These are phyloP conservation scores for Hymenochaete sp. DNA, from an alignment of 1,284 basidiomycete species.

Conservation along the genomic window DNA sequence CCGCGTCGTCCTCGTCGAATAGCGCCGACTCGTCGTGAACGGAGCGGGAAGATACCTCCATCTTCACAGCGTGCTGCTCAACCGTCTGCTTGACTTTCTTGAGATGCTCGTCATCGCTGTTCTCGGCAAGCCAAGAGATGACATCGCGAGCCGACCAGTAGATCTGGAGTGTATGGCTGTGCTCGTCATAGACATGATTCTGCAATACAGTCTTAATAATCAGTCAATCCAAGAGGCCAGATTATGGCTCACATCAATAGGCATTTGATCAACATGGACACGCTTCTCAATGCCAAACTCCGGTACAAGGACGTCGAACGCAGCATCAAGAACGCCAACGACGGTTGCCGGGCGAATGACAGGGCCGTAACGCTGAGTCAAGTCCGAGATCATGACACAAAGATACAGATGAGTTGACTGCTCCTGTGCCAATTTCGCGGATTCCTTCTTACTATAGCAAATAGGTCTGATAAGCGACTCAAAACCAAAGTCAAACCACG, in stretches of 20 bases:
- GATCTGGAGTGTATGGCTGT: conserved; percentile 80
- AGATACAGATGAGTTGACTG: conserved; percentile 94
- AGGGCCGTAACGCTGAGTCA: conserved; percentile 91
- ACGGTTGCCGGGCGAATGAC: conserved; percentile 91
- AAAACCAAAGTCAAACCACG: conserved; percentile 23
- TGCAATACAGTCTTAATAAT: conserved; percentile 27
- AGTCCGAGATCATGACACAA: conserved; percentile 86
- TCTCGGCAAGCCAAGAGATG: conserved; percentile 88
- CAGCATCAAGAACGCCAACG: conserved; percentile 88
- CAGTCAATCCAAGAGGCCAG: not conserved
- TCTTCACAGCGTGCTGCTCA: conserved; percentile 76
- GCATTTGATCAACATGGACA: conserved; percentile 98
- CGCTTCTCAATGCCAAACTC: conserved; percentile 98
- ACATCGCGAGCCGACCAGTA: conserved; percentile 91
- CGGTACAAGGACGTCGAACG: conserved; percentile 90
- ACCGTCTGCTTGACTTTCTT: conserved; percentile 86
- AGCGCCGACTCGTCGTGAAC: conserved; percentile 80
- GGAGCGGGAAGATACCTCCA: conserved; percentile 75
- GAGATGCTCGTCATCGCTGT: conserved; percentile 88
- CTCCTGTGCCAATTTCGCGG: conserved; percentile 87
- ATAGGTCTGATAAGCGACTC: conserved; percentile 10
- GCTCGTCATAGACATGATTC: conserved; percentile 94
- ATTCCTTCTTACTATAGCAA: conserved; percentile 70
- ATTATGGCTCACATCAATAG: conserved; percentile 66
- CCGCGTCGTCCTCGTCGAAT: conserved; percentile 80